Evolutionary conservation across 2,329 filamentous ascomycete genomes (phyloP), one percentile per base, ranked within the genome.

Genomic region (Didymella exigua): DNA sequence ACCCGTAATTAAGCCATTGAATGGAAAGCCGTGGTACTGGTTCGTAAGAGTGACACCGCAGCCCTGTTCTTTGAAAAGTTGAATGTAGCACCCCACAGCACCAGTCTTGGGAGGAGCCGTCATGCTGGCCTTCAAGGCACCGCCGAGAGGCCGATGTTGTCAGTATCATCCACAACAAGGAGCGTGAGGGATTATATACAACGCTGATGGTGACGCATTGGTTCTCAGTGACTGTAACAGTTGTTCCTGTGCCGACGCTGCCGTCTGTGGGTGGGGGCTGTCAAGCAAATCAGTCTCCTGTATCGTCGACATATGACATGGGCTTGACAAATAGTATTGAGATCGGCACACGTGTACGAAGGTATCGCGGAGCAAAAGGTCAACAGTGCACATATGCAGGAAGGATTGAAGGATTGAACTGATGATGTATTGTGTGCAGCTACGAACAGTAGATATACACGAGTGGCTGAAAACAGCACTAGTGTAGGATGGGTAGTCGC

Each of bases 11-110:
- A 50, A 1, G 13, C 51, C 45, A 9, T 45, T 41, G 7, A 55
- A 49, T 5, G 41, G 31, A n/a, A 55, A 49, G 0, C 45, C 52
- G 31, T 55, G 40, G 14, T 49, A 49, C 26, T 49, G 37, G 13
- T 55, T 55, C 7, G 42, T 36, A 24, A 55, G 26, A 18, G 45
- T 55, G 8, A 55, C 16, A n/a, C 45, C 45, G 34, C 45, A 55
- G 19, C 52, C 38, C n/a, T 42, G 36, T 11, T 55, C 44, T 2
- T 23, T 19, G 45, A 49, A 55, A 6, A 49, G 31, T 27, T 45
- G 45, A 6, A 55, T 45, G 19, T 49, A 49, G 26, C 45, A 55
- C 3, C 45, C 45, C 4, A 24, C n/a, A 11, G 52, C 16, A 4
- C 52, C 45, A 0, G 45, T 55, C 40, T 55, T 55, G 2, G 52